Conservation (phyloP, 495 filamentous ascomycete genomes). For the Xylaria telfairii region DNA sequence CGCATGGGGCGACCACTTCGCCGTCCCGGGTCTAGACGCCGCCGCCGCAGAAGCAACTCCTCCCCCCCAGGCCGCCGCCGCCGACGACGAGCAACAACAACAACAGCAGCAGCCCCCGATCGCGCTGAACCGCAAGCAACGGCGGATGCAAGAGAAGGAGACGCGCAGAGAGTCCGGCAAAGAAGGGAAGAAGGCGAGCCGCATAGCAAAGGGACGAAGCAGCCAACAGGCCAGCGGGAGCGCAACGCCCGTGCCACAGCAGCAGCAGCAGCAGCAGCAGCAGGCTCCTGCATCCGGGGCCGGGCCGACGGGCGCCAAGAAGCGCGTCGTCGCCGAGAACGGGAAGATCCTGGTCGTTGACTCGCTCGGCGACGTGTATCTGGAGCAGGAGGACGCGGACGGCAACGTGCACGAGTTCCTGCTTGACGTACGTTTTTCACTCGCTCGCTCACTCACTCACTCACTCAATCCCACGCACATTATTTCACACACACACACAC, state of each 20-base stretch:
- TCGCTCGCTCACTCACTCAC: no score
- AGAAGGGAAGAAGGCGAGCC: slow-evolving; percentile 36
- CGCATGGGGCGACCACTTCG: slow-evolving; percentile 84
- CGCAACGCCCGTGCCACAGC: slow-evolving; percentile 34
- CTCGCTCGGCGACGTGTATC: slow-evolving; percentile 85
- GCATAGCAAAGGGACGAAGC: slow-evolving; percentile 33
- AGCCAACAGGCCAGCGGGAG: slow-evolving; percentile 42
- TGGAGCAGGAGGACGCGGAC: slow-evolving; percentile 88
- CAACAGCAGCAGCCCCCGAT: slow-evolving; percentile 42
- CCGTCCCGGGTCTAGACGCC: slow-evolving; percentile 70
- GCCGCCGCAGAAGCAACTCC: slow-evolving; percentile 38
- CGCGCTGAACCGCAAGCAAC: slow-evolving; percentile 83
- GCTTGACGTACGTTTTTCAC: slow-evolving; percentile 74
- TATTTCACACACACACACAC: no score
- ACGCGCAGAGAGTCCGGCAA: slow-evolving; percentile 67
- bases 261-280: slow-evolving; percentile 30
- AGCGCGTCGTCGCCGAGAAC: slow-evolving; percentile 88
- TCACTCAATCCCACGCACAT: no score
- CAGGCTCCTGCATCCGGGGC: slow-evolving; percentile 41
- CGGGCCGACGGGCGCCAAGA: slow-evolving; percentile 70
- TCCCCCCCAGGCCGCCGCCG: slow-evolving; percentile 49
- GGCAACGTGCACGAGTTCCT: slow-evolving; percentile 81
- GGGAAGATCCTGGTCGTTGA: slow-evolving; percentile 95
- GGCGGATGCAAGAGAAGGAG: slow-evolving; percentile 84
- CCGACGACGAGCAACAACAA: slow-evolving; percentile 41